Evolutionary conservation across 2,329 filamentous ascomycete genomes (phyloP), one percentile per base, ranked within the genome.

Genomic region (Ophiostoma novo-ulmi): DNA sequence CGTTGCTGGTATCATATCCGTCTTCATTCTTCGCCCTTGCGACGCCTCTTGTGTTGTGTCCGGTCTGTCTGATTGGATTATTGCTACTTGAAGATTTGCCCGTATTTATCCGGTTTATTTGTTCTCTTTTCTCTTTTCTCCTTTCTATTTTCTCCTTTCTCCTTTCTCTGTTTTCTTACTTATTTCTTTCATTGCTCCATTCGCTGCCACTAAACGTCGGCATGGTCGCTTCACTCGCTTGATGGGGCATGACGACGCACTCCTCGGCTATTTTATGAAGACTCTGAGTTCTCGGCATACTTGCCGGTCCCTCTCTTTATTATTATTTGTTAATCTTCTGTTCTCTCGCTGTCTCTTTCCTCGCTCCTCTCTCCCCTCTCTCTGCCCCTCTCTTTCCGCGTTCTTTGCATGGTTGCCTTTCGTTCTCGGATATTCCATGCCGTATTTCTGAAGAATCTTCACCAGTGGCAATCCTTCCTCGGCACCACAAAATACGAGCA

Each of bases 391-490:
- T 17, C 5, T n/a, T 20, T 20, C 17, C 44, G 7, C 17, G 17
- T 20, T 48, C 10, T 13, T 39, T 5, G 8, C 38, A 48, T 48
- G 17, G 44, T 20, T 48, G 44, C 44, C 44, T 58, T 58, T 58
- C 52, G 52, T 26, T 58, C 52, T 48, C 52, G 52, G 52, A 26
- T 26, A 26, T 55, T 58, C n/a, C 52, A 58, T 58, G 52, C 52
- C n/a, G 52, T 22, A 26, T 26, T 44, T 55, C 52, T 26, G 22
- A 58, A 58, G n/a, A 58, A 26, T 58, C 52, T 58, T 58, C 52
- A 58, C 52, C n/a, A 55, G 48, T 48, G 44, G 48, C n/a, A 22
- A 58, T 58, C 52, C n/a, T 58, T 58, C n/a, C 22, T 31, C 52
- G 52, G n/a, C 52, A 58, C 22, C 52, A 26, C 7, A 5, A 48